These are phyloP conservation scores for Bacterosira constricta DNA, from an alignment of 108 stramenopile species.

Conservation along the genomic window DNA sequence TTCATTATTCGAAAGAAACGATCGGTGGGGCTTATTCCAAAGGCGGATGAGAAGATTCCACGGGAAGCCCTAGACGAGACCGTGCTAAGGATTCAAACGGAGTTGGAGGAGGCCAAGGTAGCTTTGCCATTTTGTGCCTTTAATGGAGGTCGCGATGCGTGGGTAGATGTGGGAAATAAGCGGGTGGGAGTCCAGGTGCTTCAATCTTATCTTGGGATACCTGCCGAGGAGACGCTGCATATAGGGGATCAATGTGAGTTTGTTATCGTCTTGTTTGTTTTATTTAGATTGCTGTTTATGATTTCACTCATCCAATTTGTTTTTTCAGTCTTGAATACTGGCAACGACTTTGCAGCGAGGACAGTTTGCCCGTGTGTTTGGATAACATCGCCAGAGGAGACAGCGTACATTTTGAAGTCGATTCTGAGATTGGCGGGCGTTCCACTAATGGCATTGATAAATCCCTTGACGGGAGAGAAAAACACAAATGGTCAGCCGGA, in stretches of 20 bases:
- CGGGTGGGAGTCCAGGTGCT: conserved; percentile 88
- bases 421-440: conserved; percentile 82
- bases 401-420: conserved; percentile 86
- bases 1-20: conserved; percentile 86
- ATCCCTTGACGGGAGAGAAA: conserved; percentile 17
- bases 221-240: conserved; percentile 74
- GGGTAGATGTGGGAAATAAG: conserved; percentile 95
- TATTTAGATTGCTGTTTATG: too few relatives aligned
- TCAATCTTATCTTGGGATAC: conserved; percentile 80
- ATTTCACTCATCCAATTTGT: conserved; percentile 5
- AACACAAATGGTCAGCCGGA: not conserved
- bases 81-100: conserved; percentile 78
- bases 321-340: conserved; percentile 91
- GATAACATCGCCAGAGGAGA: conserved; percentile 92
- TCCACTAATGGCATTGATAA: conserved; percentile 39
- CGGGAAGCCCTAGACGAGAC: conserved; percentile 91
- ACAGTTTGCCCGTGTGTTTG: conserved; percentile 87
- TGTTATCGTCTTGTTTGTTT: too few relatives aligned
- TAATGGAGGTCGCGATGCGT: conserved; percentile 92
- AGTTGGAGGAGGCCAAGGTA: conserved; percentile 55
- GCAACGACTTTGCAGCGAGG: conserved; percentile 92
- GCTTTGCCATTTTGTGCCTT: conserved; percentile 89
- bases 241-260: conserved; percentile 49
- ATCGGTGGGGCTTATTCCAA: conserved; percentile 86
- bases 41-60: conserved; percentile 58